Conservation (phyloP, 768 basidiomycete genomes). For the Porphyrellus cyaneotinctus region DNA sequence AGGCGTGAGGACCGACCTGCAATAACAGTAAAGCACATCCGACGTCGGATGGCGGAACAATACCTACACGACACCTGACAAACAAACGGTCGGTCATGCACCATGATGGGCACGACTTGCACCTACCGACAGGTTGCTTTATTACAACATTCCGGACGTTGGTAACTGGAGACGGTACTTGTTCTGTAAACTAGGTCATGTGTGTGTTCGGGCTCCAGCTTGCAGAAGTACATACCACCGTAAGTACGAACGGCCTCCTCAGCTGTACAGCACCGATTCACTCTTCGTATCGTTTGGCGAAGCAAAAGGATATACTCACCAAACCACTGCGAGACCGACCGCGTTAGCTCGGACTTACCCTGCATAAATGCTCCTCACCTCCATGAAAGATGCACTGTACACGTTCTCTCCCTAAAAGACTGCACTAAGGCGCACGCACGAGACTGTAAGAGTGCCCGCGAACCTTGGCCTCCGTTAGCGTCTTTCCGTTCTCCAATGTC, state of each 20-base stretch:
- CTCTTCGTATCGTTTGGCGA: background rate
- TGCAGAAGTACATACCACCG: conserved; percentile 54
- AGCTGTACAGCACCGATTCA: conserved; percentile 43
- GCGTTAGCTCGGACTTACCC: background rate
- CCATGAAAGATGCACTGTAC: conserved; percentile 83
- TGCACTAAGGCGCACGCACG: background rate
- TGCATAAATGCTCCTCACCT: conserved; percentile 43
- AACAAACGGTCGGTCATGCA: background rate
- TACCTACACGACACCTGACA: conserved; percentile 46
- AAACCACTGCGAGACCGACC: conserved; percentile 58
- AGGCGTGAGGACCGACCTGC: conserved; percentile 73
- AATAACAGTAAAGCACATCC: conserved; percentile 3
- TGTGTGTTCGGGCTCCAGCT: background rate
- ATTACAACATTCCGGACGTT: conserved; percentile 81
- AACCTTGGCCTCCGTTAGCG: conserved; percentile 79
- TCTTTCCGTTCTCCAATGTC: conserved; percentile 96
- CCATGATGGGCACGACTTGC: conserved; percentile 36
- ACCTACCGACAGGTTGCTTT: conserved; percentile 85
- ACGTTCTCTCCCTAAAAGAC: conserved; percentile 63
- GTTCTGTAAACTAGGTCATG: conserved; percentile 44
- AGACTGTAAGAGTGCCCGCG: background rate
- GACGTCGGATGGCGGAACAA: background rate
- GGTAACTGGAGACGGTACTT: conserved; percentile 71
- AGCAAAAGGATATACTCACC: conserved; percentile 40
- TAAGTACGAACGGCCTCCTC: conserved; percentile 91